phyloP scores from a whole-genome alignment of 495 filamentous ascomycete genomes.

The Entonaema liquescens region DNA sequence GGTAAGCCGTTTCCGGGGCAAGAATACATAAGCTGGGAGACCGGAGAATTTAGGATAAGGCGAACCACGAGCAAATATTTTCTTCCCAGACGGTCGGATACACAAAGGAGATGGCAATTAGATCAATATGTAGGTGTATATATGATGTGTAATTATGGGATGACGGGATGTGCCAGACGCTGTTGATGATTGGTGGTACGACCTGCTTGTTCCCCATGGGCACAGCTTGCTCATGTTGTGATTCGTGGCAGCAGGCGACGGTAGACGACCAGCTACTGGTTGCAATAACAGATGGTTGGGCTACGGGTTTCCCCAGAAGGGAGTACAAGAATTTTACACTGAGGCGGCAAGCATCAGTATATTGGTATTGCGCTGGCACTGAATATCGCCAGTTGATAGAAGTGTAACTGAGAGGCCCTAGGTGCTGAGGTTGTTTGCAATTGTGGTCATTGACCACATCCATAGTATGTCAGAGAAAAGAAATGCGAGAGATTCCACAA shows the following conservation, averaged over 20 bases:
- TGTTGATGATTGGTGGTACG: slow-evolving; percentile 27
- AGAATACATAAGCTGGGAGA: slow-evolving; percentile 8
- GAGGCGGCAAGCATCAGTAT: slow-evolving; percentile 30
- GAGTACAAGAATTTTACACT: slow-evolving; percentile 27
- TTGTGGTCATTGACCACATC: not conserved
- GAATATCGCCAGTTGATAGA: slow-evolving; percentile 16
- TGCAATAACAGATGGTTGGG: slow-evolving; percentile 19
- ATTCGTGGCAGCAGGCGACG: slow-evolving; percentile 31
- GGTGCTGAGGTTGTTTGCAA: not conserved
- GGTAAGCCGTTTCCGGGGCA: slow-evolving; percentile 8
- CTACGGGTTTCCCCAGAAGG: slow-evolving; percentile 17
- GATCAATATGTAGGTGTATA: slow-evolving; percentile 9
- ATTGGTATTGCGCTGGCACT: slow-evolving; percentile 10
- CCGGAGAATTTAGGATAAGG: slow-evolving; percentile 33
- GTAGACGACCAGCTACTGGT: slow-evolving; percentile 25
- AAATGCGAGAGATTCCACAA: not conserved
- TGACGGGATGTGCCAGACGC: slow-evolving; percentile 23
- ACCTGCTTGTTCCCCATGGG: slow-evolving; percentile 35
- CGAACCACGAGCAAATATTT: slow-evolving; percentile 1
- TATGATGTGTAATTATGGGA: slow-evolving; percentile 25
- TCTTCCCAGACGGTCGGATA: slow-evolving; percentile 25
- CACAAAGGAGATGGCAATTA: slow-evolving; percentile 23
- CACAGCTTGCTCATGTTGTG: slow-evolving; percentile 35
- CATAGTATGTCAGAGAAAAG: not conserved
- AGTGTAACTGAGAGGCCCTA: not conserved